Evolutionary conservation across 805 yeast species (phyloP).

Genomic region (Saccharomycopsis malanga): DNA sequence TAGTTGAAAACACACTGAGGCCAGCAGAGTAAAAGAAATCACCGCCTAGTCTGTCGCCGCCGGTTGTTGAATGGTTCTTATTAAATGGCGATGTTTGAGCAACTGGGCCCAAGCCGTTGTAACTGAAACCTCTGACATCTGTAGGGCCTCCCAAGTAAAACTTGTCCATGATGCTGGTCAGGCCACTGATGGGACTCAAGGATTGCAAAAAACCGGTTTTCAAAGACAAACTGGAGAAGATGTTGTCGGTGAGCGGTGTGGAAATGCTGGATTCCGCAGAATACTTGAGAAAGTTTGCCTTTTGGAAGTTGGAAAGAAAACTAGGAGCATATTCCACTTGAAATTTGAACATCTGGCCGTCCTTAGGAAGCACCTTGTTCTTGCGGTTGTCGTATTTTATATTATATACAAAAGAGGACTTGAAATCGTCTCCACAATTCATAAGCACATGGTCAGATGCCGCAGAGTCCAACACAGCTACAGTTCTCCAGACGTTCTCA

Average conservation of each 20-base stretch:
- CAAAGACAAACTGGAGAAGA: constrained; percentile 41
- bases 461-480: constrained; percentile 35
- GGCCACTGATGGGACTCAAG: constrained; percentile 24
- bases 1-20: constrained; percentile 46
- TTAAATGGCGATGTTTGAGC: constrained; percentile 22
- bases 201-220: constrained; percentile 52
- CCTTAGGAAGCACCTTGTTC: constrained; percentile 35
- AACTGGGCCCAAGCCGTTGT: constrained; percentile 61
- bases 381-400: constrained; percentile 37
- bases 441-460: constrained; percentile 52
- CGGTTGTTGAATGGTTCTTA: constrained; percentile 2
- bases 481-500: constrained; percentile 44
- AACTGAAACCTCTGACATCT: constrained; percentile 62
- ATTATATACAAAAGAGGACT: constrained; percentile 43
- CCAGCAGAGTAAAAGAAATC: constrained; percentile 51
- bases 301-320: constrained; percentile 24
- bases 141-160: constrained; percentile 79
- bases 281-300: constrained; percentile 25
- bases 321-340: constrained; percentile 37
- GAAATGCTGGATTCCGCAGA: constrained; percentile 7
- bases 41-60: constrained; percentile 59
- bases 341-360: constrained; percentile 36
- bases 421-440: constrained; percentile 56
- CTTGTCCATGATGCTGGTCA: constrained; percentile 58
- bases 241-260: constrained; percentile 25